Percentiles rank a stretch among this genome's conserved stretches.
Conservation (phyloP, 179 eudicot species). For the Spergularia azorica region DNA sequence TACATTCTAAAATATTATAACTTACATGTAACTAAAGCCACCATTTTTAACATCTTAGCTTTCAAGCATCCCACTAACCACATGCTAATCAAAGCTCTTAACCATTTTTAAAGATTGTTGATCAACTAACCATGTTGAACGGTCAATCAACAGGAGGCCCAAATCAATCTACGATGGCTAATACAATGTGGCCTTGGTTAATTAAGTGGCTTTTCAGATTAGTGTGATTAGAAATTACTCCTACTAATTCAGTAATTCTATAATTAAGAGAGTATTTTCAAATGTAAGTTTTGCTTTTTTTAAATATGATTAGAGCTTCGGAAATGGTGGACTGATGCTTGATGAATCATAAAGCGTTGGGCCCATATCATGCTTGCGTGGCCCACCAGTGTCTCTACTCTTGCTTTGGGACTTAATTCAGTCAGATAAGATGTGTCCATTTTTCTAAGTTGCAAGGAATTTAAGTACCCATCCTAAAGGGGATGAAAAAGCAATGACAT, state of each 20-base stretch:
- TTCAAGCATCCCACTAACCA: too few species aligned
- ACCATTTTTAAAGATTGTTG: too few species aligned
- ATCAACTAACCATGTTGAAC: too few species aligned
- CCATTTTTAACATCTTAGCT: too few species aligned
- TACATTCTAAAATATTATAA: too few species aligned
- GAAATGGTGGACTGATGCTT: conserved; percentile 16
- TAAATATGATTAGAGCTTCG: background rate
- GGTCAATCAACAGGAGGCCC: too few species aligned
- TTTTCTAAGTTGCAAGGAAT: conserved; percentile 7
- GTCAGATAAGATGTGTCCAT: conserved; percentile 14
- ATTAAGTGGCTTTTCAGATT: too few species aligned
- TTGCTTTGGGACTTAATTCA: background rate
- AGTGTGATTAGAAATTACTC: too few species aligned
- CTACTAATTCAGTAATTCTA: too few species aligned
- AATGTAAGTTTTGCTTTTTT: background rate
- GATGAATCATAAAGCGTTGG: conserved; percentile 27
- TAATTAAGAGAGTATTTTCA: background rate
- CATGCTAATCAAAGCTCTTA: too few species aligned
- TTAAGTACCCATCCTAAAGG: background rate
- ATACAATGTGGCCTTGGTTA: background rate
- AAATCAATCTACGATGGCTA: background rate
- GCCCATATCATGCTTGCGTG: conserved; percentile 27
- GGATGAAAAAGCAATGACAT: background rate
- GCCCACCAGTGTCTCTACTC: conserved; percentile 16
- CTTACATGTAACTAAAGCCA: too few species aligned